Evolutionary conservation across 2,329 filamentous ascomycete species (phyloP).

Genomic region (Cladosporium sp.): DNA sequence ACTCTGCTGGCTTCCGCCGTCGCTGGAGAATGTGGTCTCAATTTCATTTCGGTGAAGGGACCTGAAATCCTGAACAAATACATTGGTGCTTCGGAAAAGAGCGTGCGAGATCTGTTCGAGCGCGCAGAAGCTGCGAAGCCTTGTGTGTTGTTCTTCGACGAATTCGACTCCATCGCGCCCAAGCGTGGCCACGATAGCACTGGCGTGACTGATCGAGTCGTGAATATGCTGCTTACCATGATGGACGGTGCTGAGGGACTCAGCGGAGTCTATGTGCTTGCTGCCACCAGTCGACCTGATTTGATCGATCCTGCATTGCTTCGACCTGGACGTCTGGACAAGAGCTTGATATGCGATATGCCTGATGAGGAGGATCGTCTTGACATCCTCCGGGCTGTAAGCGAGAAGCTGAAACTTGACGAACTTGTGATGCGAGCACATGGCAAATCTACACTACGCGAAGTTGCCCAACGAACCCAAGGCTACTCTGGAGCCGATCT

Average conservation of each 20-base stretch:
- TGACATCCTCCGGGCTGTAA: constrained; percentile 84
- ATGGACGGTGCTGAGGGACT: constrained; percentile 98
- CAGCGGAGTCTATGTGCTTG: constrained; percentile 91
- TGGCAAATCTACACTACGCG: constrained; percentile 10
- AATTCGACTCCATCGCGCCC: constrained; percentile 96
- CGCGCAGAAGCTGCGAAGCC: constrained; percentile 85
- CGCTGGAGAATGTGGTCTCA: constrained; percentile 94
- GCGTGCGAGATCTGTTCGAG: constrained; percentile 90
- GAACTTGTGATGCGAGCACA: constrained; percentile 54
- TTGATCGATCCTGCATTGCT: constrained; percentile 91
- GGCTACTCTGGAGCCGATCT: constrained; percentile 93
- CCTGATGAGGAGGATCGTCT: constrained; percentile 73
- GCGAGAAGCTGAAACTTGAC: constrained; percentile 71
- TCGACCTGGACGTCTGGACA: constrained; percentile 87
- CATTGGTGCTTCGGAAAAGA: constrained; percentile 95
- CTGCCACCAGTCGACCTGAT: constrained; percentile 88
- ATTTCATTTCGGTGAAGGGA: constrained; percentile 97
- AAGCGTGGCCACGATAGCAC: constrained; percentile 96
- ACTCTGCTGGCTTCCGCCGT: constrained; percentile 92
- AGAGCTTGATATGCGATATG: constrained; percentile 87
- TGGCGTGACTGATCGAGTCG: constrained; percentile 95
- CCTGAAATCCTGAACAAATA: constrained; percentile 99
- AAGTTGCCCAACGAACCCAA: constrained; percentile 70
- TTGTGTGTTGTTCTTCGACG: constrained; percentile 96
- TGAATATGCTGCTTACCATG: constrained; percentile 95